These are phyloP conservation scores for Lachancea nothofagi DNA, from an alignment of 805 yeast genomes.

Conservation along the genomic window DNA sequence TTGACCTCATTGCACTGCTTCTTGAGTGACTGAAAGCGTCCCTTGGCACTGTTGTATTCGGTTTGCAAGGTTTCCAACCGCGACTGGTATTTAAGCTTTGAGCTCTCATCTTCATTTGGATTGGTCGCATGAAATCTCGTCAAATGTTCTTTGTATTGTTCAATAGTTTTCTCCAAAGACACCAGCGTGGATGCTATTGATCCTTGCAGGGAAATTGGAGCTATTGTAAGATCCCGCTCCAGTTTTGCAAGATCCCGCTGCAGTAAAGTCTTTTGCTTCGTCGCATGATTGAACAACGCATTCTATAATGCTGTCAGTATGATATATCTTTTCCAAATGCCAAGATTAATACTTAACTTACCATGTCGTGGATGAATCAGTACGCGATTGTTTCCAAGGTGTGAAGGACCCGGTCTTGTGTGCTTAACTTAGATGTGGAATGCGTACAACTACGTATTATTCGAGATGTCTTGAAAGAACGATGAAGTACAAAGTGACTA, in stretches of 20 bases:
- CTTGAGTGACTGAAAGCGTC: conserved; percentile 35
- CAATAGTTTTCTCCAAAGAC: conserved; percentile 67
- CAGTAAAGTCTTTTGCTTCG: conserved; percentile 73
- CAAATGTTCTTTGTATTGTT: conserved; percentile 42
- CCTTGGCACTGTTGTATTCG: conserved; percentile 31
- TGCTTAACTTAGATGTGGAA: too few species aligned
- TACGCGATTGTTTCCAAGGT: too few species aligned
- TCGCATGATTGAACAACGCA: conserved; percentile 82
- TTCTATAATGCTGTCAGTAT: conserved; percentile 42
- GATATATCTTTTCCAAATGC: neutral
- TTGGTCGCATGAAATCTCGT: conserved; percentile 46
- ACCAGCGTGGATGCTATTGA: conserved; percentile 54
- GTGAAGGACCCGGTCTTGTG: too few species aligned
- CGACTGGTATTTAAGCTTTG: conserved; percentile 44
- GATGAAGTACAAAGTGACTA: too few species aligned
- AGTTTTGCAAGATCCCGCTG: conserved; percentile 63
- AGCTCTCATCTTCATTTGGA: conserved; percentile 14
- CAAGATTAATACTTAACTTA: neutral
- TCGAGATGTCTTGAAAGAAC: too few species aligned
- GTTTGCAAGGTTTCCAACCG: conserved; percentile 54
- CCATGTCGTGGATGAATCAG: too few species aligned
- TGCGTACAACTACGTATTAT: too few species aligned
- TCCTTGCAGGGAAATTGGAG: conserved; percentile 74
- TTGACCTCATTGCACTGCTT: conserved; percentile 20
- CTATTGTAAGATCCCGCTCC: conserved; percentile 52